These are phyloP conservation scores for Adansonia madagascariensis DNA, from an alignment of 441 rosid species.

Conservation along the genomic window DNA sequence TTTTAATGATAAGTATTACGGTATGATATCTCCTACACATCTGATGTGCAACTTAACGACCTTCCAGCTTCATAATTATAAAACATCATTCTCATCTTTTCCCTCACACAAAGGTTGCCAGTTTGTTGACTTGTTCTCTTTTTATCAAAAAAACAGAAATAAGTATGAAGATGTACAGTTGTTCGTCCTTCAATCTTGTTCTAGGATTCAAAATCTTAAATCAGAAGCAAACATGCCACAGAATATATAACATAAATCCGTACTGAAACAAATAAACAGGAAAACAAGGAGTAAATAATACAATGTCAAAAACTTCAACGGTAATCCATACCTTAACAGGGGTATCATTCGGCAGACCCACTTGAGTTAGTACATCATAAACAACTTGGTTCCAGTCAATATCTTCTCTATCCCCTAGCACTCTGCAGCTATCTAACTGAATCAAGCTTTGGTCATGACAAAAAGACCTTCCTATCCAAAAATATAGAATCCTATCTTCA, in stretches of 20 bases:
- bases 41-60: background rate
- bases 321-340: constrained; percentile 59
- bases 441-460: constrained; percentile 43
- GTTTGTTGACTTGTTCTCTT: background rate
- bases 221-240: background rate
- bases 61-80: background rate
- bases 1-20: background rate
- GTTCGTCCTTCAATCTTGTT: background rate
- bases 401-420: constrained; percentile 40
- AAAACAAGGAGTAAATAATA: background rate
- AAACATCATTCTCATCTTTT: background rate
- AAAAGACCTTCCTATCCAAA: constrained; percentile 88
- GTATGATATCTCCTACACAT: constrained; percentile 2
- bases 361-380: constrained; percentile 50
- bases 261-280: background rate
- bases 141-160: background rate
- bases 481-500: constrained; percentile 55
- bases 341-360: constrained; percentile 67
- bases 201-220: constrained; percentile 3
- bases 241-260: background rate
- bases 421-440: constrained; percentile 47
- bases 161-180: background rate
- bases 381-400: constrained; percentile 65
- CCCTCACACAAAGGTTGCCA: background rate
- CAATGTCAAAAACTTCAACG: constrained; percentile 20